These are phyloP conservation scores for Clavispora phyllophila DNA, from an alignment of 805 yeast species.

Conservation along the genomic window DNA sequence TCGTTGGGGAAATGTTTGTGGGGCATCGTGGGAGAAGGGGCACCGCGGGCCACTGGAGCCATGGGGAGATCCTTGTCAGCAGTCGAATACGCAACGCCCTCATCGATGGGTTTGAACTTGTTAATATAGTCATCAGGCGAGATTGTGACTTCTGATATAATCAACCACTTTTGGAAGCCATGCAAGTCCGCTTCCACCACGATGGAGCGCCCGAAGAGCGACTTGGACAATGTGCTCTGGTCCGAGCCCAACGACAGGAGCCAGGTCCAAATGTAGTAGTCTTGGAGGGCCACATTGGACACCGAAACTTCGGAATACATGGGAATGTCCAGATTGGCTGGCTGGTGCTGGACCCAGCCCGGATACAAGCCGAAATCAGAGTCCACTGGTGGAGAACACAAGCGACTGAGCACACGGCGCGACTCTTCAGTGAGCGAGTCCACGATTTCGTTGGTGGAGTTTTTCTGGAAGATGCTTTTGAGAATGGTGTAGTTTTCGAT, in stretches of 20 bases:
- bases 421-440: slow-evolving; percentile 72
- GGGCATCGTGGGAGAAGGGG: slow-evolving; percentile 10
- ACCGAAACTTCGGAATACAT: slow-evolving; percentile 37
- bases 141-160: slow-evolving; percentile 63
- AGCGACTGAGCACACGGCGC: slow-evolving; percentile 45
- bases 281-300: slow-evolving; percentile 68
- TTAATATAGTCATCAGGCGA: slow-evolving; percentile 29
- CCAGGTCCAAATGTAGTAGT: slow-evolving; percentile 92
- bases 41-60: slow-evolving; percentile 16
- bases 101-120: slow-evolving; percentile 15
- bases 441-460: slow-evolving; percentile 48
- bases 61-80: slow-evolving; percentile 7
- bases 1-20: neutral
- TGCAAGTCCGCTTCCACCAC: slow-evolving; percentile 77
- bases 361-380: slow-evolving; percentile 36
- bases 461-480: slow-evolving; percentile 62
- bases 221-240: slow-evolving; percentile 58
- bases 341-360: slow-evolving; percentile 25
- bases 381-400: slow-evolving; percentile 31
- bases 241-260: slow-evolving; percentile 71
- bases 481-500: slow-evolving; percentile 74
- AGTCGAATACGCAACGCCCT: neutral
- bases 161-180: slow-evolving; percentile 76
- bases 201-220: slow-evolving; percentile 73
- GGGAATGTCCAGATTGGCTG: slow-evolving; percentile 25